Conservation (phyloP, 441 rosid genomes). For the Pelargonium myrrhifolium region DNA sequence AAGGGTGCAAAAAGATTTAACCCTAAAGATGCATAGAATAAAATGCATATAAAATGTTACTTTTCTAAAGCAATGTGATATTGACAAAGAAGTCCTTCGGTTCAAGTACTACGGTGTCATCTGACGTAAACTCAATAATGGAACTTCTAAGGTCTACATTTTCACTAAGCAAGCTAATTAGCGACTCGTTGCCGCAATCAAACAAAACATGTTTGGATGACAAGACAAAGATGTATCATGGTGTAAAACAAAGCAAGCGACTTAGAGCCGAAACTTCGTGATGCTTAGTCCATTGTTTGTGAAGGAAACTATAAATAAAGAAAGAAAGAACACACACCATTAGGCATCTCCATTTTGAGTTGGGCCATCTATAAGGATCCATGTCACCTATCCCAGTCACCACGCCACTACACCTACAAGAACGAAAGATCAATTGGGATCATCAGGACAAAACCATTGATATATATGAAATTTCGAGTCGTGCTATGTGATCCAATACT, state of each 20-base stretch:
- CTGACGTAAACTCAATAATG: background rate
- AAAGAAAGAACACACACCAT: conserved; percentile 56
- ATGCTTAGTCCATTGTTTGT: background rate
- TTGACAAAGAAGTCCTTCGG: background rate
- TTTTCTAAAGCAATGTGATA: background rate
- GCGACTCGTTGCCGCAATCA: background rate
- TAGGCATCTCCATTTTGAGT: conserved; percentile 92
- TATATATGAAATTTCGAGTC: conserved; percentile 9
- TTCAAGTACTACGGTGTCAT: background rate
- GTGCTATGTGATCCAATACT: conserved; percentile 8
- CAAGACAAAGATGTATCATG: too few species aligned
- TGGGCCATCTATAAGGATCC: conserved; percentile 84
- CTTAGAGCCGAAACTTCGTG: too few species aligned
- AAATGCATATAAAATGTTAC: background rate
- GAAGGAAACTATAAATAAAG: background rate
- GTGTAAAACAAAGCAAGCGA: background rate
- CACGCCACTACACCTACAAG: conserved; percentile 63
- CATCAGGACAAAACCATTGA: conserved; percentile 15
- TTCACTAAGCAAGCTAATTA: background rate
- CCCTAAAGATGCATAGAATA: background rate
- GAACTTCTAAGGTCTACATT: background rate
- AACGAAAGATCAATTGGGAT: conserved; percentile 6
- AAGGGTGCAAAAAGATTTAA: too few species aligned
- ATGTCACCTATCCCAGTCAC: conserved; percentile 63
- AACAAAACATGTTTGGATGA: background rate